Base-by-base conservation (phyloP, 306 rosid species). In the Adenanthera pavonina region DNA sequence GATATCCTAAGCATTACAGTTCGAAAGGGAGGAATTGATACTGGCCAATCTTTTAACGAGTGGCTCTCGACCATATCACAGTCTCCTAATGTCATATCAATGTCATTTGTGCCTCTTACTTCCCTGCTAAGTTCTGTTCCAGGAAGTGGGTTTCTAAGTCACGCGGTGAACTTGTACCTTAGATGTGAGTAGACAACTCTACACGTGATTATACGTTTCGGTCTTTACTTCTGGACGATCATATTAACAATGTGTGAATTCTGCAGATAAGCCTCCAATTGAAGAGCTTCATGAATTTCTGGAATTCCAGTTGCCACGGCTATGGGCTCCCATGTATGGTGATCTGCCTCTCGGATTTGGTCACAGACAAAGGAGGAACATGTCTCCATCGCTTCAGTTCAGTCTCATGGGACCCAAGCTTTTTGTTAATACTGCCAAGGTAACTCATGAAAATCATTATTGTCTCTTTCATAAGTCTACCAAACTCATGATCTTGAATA, bases 201-300 rank as follows among this genome's bases (percentile, higher is more conserved):
- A 20, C 6, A 0, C 8, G 43, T 15, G 12, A 15, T 35, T 47
- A 13, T 65, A 34, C 40, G 35, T 40, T 66, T 66, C 17, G 72
- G 72, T 16, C 49, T 3, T n/a, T 12, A 51, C 19, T 25, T 3
- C 16, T 1, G 6, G 49, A 17, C 7, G 33, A 40, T 36, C 33
- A 40, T 66, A 66, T 17, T 38, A 43, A 43, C 16, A 19, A n/a
- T 19, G 73, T 10, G 16, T 82, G 81, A 61, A 72, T 82, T 76
- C 51, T 79, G 85, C 93, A 93, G 99, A 95, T 87, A 95, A 90
- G 86, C 99, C 98, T 47, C 90, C 83, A 33, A 90, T 92, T 61
- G 99, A 95, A 78, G 99, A 95, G 81, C 98, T 95, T 61, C 93
- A 88, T 33, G 97, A 93, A 61, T 95, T 95, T 86, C 90, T 95